Evolutionary conservation across 2,329 filamentous ascomycete species (phyloP), one percentile per base, ranked within the genome.

Genomic region (Talaromyces verruculosus): DNA sequence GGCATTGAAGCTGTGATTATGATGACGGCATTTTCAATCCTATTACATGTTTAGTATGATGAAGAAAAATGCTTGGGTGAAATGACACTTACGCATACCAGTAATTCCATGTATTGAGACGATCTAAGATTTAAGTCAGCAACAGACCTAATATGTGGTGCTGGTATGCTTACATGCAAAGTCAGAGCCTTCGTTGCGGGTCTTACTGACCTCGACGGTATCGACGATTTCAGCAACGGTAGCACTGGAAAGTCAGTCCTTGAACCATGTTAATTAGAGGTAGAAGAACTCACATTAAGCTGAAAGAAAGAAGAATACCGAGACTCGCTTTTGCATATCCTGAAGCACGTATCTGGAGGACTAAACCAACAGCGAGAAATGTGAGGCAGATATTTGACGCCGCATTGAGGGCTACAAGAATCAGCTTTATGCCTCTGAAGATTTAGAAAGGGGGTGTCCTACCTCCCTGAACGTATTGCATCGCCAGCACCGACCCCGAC

Each of bases 391-490:
- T 11, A 43, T 68, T 60, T 7, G 67, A 61, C n/a, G 61, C 35
- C 28, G 67, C 58, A 55, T 68, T 68, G 33, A 68, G 25, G 19
- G 65, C 67, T 68, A 57, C 11, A 35, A 17, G 10, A 28, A 33
- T 63, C 28, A 53, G 55, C 45, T 13, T 6, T 10, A 33, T 19
- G 5, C n/a, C n/a, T 53, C 17, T 0, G 3, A 11, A 37, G 0
- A 22, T 8, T 2, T 37, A 35, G 8, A 37, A 37, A 13, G 17
- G 3, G 15, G 4, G 5, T 22, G n/a, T 19, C 64, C 5, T 37
- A 68, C 67, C 61, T 55, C 65, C 67, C 35, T 70, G 68, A 0
- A 64, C 61, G 30, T 66, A 67, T 3, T 51, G 25, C 15, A 62
- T 33, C 10, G 22, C 67, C 67, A 35, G 57, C 45, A 15, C 62